Conservation (phyloP, 768 basidiomycete species). For the Boletus huronensis region DNA sequence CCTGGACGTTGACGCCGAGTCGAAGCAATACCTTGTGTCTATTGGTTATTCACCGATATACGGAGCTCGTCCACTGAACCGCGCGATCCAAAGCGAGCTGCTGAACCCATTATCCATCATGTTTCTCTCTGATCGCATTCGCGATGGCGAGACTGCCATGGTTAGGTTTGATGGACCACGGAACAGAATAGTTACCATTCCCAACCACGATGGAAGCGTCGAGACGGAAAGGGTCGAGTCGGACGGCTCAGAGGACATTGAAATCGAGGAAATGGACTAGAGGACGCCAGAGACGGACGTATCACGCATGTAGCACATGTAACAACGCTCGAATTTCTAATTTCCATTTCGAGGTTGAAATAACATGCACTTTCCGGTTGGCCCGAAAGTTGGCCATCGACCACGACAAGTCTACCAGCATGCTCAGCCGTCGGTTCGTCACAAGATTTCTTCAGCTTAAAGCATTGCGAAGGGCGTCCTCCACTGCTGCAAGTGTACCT, state of each 20-base stretch:
- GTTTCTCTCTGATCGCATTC: conserved; percentile 77
- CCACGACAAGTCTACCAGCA: conserved; percentile 12
- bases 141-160: conserved; percentile 74
- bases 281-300: background rate
- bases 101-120: conserved; percentile 86
- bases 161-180: conserved; percentile 78
- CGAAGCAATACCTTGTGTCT: conserved; percentile 72
- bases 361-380: conserved; percentile 3
- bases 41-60: conserved; percentile 79
- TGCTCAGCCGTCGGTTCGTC: conserved; percentile 30
- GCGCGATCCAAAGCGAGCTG: conserved; percentile 88
- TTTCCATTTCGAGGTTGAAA: background rate
- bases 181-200: conserved; percentile 73
- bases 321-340: background rate
- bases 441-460: conserved; percentile 15
- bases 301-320: background rate
- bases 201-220: conserved; percentile 70
- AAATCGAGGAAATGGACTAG: conserved; percentile 25
- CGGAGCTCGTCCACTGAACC: conserved; percentile 89
- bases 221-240: conserved; percentile 48
- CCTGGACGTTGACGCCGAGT: conserved; percentile 70
- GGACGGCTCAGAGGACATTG: conserved; percentile 56
- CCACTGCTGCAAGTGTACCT: conserved; percentile 16
- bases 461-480: conserved; percentile 22
- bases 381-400: conserved; percentile 2